Evolutionary conservation across 148 eudicot species (phyloP).

Genomic region (Oxyria digyna): DNA sequence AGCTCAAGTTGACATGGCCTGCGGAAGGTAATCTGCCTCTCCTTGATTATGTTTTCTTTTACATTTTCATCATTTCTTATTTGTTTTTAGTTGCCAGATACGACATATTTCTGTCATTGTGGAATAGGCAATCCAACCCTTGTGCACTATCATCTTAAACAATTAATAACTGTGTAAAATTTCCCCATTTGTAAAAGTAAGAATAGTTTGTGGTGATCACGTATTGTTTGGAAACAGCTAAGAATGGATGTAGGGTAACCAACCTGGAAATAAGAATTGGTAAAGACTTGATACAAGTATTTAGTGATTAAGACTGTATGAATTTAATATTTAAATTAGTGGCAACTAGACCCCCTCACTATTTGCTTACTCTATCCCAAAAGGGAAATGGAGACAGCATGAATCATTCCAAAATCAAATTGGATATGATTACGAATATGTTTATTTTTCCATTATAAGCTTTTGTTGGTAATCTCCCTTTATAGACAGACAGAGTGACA

Average conservation of each 20-base stretch:
- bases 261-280: not conserved
- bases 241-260: not conserved
- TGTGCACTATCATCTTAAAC: no score
- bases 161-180: no score
- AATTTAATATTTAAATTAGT: not conserved
- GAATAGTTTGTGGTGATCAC: not conserved
- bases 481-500: not conserved
- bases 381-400: not conserved
- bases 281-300: not conserved
- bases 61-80: no score
- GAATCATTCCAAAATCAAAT: not conserved
- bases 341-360: not conserved
- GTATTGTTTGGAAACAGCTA: not conserved
- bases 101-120: no score
- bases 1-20: conserved; percentile 77
- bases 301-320: no score
- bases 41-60: no score
- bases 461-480: not conserved
- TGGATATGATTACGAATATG: not conserved
- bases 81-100: no score
- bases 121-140: no score
- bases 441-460: not conserved
- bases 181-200: no score
- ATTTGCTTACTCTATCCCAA: not conserved
- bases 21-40: conserved; percentile 52